Percentiles rank a stretch among this genome's conserved stretches.
Conservation (phyloP, 2,329 filamentous ascomycete genomes). For the Mollisia scopiformis region DNA sequence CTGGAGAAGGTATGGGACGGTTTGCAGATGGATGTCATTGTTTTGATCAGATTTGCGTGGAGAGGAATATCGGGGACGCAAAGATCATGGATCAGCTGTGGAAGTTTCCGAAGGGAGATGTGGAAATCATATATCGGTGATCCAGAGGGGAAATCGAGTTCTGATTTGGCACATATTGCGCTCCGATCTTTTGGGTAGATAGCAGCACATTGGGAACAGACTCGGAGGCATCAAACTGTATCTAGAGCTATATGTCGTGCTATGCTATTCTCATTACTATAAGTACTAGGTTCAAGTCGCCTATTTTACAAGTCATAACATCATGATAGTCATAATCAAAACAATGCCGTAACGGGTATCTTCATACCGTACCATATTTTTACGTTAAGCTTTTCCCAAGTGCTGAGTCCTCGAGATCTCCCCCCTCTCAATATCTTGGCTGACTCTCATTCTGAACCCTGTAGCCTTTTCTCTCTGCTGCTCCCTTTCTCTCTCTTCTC, state of each 20-base stretch:
- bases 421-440: conserved; percentile 29
- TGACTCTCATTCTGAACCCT: conserved; percentile 28
- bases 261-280: background rate
- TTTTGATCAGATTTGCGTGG: conserved; percentile 83
- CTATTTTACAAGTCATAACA: background rate
- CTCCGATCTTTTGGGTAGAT: background rate
- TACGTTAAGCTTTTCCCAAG: background rate
- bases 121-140: conserved; percentile 43
- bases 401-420: background rate
- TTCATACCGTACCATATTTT: background rate
- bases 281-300: no score
- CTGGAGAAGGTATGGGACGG: conserved; percentile 42
- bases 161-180: background rate
- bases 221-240: no score
- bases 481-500: background rate
- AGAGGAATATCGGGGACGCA: conserved; percentile 69
- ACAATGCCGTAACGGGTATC: background rate
- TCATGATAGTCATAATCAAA: background rate
- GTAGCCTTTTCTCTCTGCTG: conserved; percentile 20
- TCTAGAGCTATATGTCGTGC: background rate
- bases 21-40: conserved; percentile 77
- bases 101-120: conserved; percentile 47
- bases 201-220: background rate
- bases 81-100: conserved; percentile 72
- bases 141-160: background rate